Evolutionary conservation across 805 yeast species (phyloP).

Genomic region (Kuraishia piskuri): DNA sequence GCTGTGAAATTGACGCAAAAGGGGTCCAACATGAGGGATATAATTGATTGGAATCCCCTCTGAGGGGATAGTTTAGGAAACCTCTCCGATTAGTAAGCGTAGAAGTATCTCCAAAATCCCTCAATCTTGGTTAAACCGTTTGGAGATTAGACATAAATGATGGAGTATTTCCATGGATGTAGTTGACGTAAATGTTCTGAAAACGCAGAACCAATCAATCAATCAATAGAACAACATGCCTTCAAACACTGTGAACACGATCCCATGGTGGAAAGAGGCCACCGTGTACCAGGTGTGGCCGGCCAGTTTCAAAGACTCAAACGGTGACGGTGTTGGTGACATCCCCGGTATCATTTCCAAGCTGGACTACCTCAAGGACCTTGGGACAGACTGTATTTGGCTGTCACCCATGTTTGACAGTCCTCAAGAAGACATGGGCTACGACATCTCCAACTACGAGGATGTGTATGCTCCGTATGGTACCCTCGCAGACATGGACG

Average conservation of each 20-base stretch:
- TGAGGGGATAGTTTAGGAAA: too few species aligned
- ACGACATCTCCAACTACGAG: constrained; percentile 48
- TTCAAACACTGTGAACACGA: neutral
- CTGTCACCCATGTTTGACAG: constrained; percentile 49
- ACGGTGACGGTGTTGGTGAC: constrained; percentile 54
- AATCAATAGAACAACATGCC: too few species aligned
- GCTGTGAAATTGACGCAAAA: too few species aligned
- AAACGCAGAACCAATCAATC: too few species aligned
- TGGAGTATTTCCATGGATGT: too few species aligned
- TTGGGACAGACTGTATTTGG: constrained; percentile 49
- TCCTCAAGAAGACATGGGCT: constrained; percentile 58
- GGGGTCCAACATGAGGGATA: too few species aligned
- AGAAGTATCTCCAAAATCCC: too few species aligned
- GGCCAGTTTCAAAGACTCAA: constrained; percentile 50
- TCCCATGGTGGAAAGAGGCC: constrained; percentile 48
- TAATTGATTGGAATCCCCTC: too few species aligned
- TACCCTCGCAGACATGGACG: constrained; percentile 41
- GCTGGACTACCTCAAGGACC: constrained; percentile 39
- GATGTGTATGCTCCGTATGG: constrained; percentile 45
- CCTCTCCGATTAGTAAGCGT: too few species aligned
- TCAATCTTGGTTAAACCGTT: too few species aligned
- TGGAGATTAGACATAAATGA: too few species aligned
- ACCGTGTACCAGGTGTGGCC: constrained; percentile 53
- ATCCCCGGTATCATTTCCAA: constrained; percentile 43
- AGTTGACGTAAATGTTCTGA: too few species aligned